Evolutionary conservation across 1,284 basidiomycete genomes (phyloP), one percentile per base, ranked within the genome.

Genomic region (Papiliotrema flavescens): DNA sequence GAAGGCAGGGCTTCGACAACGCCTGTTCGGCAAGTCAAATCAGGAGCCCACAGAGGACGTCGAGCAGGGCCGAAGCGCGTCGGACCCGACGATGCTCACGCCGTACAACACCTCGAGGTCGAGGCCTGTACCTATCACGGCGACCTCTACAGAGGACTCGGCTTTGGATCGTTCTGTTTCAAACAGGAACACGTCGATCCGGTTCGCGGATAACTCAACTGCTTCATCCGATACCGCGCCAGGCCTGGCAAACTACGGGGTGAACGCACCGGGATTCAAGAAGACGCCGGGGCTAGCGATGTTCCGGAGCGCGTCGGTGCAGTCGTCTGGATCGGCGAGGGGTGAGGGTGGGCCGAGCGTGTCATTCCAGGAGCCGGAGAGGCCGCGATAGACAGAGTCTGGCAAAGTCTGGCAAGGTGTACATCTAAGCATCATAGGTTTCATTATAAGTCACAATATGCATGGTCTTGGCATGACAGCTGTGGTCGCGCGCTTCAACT

Each of bases 181-280:
- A 13, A 41, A 43, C 8, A 28, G 52, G 15, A 61, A 53, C 47
- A 58, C 66, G 9, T 61, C 71, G 9, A 65, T 74, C 37, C 59
- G 74, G 23, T 77, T 77, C 47, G 73, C 73, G 9, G 61, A 61
- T 6, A 67, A 72, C 36, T 59, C 57, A 1, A 60, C 65, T 4
- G 45, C 53, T 34, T 66, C 63, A 3, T 66, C 63, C 2, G 71
- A 75, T 17, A 72, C 73, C 4, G 73, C 72, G 0, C 74, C 74
- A 0, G 59, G 61, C 2, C 44, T 60, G 5, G 49, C 47, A 19
- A 72, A 72, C 54, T 74, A 73, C 43, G 74, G 74, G 20, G 61
- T 54, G 19, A 57, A 51, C 8, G 56, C 58, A 8, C 71, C 75
- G 7, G 64, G 65, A 7, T 75, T 75, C 59, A 72, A 63, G 54